Evolutionary conservation across 2,329 filamentous ascomycete species (phyloP).

Genomic region (Aspergillus awamori): DNA sequence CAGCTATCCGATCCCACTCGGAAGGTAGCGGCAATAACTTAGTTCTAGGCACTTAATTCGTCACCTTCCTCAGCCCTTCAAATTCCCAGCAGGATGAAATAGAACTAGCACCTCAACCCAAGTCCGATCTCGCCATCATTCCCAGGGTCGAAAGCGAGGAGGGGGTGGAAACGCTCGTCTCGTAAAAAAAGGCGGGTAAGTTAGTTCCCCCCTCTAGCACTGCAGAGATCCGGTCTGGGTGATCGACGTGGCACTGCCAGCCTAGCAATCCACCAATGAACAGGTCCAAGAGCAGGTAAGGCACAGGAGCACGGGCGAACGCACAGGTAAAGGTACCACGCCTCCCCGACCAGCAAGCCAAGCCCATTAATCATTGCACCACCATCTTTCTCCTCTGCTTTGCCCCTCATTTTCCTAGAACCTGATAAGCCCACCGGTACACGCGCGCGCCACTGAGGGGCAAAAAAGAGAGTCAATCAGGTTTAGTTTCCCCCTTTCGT

Average conservation of each 20-base stretch:
- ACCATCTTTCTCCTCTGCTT: not conserved
- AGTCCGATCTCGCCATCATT: not conserved
- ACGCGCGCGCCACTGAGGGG: slow-evolving; percentile 10
- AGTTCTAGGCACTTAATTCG: not conserved
- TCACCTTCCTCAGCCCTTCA: not conserved
- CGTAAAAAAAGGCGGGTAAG: slow-evolving; percentile 3
- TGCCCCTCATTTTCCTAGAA: slow-evolving; percentile 2
- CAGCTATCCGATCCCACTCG: not conserved
- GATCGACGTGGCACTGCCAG: slow-evolving; percentile 16
- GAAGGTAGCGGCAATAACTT: not conserved
- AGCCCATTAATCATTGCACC: not conserved
- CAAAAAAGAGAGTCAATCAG: slow-evolving; percentile 6
- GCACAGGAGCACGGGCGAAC: slow-evolving; percentile 1
- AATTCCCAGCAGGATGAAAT: not conserved
- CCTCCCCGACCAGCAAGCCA: not conserved
- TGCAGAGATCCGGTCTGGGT: slow-evolving; percentile 5
- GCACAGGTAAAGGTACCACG: slow-evolving; percentile 4
- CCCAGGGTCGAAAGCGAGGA: not conserved
- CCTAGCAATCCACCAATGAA: not conserved
- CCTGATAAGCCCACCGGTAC: not conserved
- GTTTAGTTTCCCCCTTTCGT: slow-evolving; percentile 5
- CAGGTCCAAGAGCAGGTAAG: not conserved
- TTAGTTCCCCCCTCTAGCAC: not conserved
- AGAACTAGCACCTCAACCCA: not conserved
- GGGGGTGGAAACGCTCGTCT: not conserved